Percentiles rank a stretch among this genome's conserved stretches.
Conservation (phyloP, 257 asterid species). For the Hygrophila difformis region DNA sequence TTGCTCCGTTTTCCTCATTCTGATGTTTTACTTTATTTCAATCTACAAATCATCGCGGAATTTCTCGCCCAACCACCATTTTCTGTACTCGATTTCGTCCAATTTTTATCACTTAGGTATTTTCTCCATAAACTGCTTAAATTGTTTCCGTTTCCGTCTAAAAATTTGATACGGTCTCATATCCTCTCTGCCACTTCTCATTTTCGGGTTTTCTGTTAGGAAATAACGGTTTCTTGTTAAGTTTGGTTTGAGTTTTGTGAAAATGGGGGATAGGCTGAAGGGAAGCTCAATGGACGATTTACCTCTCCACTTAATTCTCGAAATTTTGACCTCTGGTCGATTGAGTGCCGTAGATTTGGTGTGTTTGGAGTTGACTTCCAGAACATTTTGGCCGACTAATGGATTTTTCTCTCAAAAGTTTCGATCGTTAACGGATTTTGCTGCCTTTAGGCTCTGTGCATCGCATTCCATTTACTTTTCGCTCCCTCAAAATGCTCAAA, state of each 20-base stretch:
- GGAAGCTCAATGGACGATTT: conserved; percentile 48
- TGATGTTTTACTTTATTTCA: conserved; percentile 34
- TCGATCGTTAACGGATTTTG: conserved; percentile 59
- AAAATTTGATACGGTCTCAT: conserved; percentile 30
- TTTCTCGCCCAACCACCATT: conserved; percentile 26
- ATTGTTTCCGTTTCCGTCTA: conserved; percentile 36
- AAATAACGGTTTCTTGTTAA: neutral
- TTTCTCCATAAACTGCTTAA: conserved; percentile 29
- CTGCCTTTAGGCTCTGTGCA: conserved; percentile 65
- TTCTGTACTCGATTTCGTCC: conserved; percentile 38
- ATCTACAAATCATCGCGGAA: conserved; percentile 19
- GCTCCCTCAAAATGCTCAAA: conserved; percentile 29
- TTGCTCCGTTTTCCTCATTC: conserved; percentile 22
- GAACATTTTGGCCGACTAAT: conserved; percentile 36
- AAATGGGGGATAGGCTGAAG: conserved; percentile 55
- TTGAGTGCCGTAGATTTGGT: conserved; percentile 58
- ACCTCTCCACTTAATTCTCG: conserved; percentile 65
- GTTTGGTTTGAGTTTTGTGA: conserved; percentile 1
- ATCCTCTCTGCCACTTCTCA: conserved; percentile 3
- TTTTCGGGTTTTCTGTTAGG: neutral
- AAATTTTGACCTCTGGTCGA: conserved; percentile 54
- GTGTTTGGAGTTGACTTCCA: conserved; percentile 54
- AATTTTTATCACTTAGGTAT: conserved; percentile 35
- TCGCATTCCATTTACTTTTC: conserved; percentile 42
- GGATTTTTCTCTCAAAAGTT: conserved; percentile 46